A percentile compares a stretch with the other conserved stretches of the same genome.
phyloP scores from a whole-genome alignment of 2,329 filamentous ascomycete species.

The Ophiostoma perfectum region DNA sequence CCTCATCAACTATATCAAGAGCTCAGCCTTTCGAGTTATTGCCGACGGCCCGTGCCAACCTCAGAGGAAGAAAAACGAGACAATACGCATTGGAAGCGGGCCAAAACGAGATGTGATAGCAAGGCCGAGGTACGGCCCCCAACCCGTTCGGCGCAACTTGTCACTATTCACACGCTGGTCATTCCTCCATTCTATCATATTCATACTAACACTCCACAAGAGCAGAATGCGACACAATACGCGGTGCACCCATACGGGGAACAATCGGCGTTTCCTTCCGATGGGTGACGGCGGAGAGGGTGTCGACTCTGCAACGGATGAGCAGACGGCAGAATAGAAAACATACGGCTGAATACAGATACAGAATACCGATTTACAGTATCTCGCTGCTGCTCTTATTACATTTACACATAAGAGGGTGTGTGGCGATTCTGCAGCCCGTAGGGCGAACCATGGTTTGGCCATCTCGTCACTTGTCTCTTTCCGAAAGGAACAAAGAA shows the following conservation, averaged over 20 bases:
- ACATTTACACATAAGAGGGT: not conserved
- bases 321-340: not conserved
- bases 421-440: not conserved
- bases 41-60: too few relatives aligned
- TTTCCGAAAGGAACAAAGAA: not conserved
- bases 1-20: too few relatives aligned
- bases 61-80: too few relatives aligned
- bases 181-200: not conserved
- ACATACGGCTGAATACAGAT: not conserved
- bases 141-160: not conserved
- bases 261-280: not conserved
- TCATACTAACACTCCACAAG: not conserved
- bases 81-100: not conserved
- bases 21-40: too few relatives aligned
- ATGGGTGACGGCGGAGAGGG: not conserved
- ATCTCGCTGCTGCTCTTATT: too few relatives aligned
- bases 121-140: not conserved
- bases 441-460: constrained; percentile 6
- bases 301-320: not conserved
- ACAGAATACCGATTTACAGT: not conserved
- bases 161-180: too few relatives aligned
- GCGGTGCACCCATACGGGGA: not conserved
- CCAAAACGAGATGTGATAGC: not conserved
- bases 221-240: not conserved
- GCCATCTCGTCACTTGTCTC: not conserved